Percentiles rank a stretch among this genome's conserved stretches.
Conservation (phyloP, 169 alveolate species). For the Eimeria sp. region DNA sequence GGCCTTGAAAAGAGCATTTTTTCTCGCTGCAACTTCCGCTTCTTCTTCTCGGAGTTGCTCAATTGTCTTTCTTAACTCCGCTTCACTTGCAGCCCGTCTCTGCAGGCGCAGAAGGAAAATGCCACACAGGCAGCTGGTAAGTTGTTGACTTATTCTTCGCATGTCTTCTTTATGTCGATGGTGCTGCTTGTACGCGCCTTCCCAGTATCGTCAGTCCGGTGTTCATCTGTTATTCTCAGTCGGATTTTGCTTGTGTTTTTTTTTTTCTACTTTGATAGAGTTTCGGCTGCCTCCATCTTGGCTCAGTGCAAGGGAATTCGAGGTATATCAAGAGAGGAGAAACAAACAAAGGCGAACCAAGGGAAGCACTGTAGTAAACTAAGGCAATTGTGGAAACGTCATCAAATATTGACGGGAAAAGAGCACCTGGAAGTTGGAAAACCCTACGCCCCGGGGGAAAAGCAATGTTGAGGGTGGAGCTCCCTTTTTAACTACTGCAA, state of each 20-base stretch:
- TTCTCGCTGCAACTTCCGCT: slow-evolving; percentile 90
- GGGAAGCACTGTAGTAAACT: neutral
- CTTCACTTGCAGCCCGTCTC: slow-evolving; percentile 91
- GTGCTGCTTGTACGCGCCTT: neutral
- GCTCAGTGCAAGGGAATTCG: neutral
- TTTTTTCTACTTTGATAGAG: neutral
- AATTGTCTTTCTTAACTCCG: slow-evolving; percentile 87
- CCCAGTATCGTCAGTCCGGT: neutral
- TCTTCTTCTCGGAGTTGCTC: slow-evolving; percentile 89
- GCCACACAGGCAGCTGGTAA: neutral
- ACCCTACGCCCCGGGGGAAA: neutral
- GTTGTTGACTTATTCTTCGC: neutral
- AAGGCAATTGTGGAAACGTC: neutral
- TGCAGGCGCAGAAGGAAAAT: slow-evolving; percentile 66
- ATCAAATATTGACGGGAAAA: neutral
- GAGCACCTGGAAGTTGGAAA: neutral
- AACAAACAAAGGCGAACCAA: neutral
- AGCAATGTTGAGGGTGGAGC: neutral
- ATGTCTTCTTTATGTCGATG: neutral
- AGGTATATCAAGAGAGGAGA: neutral
- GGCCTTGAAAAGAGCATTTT: slow-evolving; percentile 90
- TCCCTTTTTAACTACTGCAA: neutral
- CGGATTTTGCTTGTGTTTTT: neutral
- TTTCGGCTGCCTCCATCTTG: neutral
- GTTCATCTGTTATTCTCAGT: neutral